Conservation (phyloP, 2,329 filamentous ascomycete genomes). For the Orbilia javanica region DNA sequence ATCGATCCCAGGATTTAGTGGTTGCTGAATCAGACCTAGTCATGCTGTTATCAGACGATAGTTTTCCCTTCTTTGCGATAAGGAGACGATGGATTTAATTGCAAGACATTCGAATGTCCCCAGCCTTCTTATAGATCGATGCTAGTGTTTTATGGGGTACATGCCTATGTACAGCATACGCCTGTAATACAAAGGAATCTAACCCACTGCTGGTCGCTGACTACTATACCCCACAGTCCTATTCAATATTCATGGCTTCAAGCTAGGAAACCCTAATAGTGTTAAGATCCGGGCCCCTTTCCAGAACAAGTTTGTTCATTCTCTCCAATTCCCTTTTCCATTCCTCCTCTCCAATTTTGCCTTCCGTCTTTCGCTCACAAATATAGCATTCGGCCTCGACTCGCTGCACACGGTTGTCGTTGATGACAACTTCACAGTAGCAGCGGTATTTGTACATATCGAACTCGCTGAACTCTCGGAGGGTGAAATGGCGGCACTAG, state of each 20-base stretch:
- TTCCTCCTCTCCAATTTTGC: conserved; percentile 4
- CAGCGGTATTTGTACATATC: conserved; percentile 49
- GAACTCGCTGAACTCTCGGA: conserved; percentile 32
- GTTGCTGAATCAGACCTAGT: neutral
- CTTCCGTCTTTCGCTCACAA: conserved; percentile 25
- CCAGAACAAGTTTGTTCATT: conserved; percentile 27
- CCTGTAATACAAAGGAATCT: neutral
- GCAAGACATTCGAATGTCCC: neutral
- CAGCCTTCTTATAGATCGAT: neutral
- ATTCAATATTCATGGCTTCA: neutral
- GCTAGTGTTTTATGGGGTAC: neutral
- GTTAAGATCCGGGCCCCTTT: conserved; percentile 34
- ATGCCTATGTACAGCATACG: neutral
- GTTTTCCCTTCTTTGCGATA: neutral
- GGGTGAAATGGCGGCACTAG: conserved; percentile 45
- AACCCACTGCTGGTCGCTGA: too few species aligned
- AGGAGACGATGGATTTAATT: neutral
- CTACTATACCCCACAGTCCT: too few species aligned
- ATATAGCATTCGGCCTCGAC: conserved; percentile 14
- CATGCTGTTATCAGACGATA: conserved; percentile 10
- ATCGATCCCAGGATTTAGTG: too few species aligned
- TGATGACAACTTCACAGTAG: conserved; percentile 24
- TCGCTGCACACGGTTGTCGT: conserved; percentile 29
- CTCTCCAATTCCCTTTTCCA: conserved; percentile 10
- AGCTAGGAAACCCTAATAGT: conserved; percentile 15